Evolutionary conservation across 306 rosid genomes (phyloP).

Genomic region (Hippophae rhamnoides): DNA sequence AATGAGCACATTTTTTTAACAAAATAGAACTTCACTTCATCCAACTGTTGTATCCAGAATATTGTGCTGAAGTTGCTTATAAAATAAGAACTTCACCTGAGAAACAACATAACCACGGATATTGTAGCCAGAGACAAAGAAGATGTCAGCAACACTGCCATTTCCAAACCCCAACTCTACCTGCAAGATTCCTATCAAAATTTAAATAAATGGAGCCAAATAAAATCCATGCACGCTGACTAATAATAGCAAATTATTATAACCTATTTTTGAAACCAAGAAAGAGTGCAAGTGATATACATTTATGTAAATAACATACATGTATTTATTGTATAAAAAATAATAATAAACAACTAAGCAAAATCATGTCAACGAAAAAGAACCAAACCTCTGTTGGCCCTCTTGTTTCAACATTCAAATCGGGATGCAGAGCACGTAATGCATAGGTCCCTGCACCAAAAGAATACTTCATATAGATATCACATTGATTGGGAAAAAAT

Average conservation of each 20-base stretch:
- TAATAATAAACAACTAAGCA: background rate
- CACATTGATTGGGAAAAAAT: constrained; percentile 6
- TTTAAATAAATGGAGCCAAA: constrained; percentile 15
- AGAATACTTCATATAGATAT: constrained; percentile 8
- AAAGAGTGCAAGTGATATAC: constrained; percentile 5
- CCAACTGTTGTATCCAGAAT: background rate
- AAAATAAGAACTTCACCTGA: constrained; percentile 56
- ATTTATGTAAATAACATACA: background rate
- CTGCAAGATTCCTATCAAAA: constrained; percentile 39
- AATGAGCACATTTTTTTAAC: too few relatives aligned
- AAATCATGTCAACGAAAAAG: constrained; percentile 15
- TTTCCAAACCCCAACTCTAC: constrained; percentile 87
- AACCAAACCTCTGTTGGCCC: constrained; percentile 67
- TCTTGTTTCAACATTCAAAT: constrained; percentile 63
- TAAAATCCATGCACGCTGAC: constrained; percentile 12
- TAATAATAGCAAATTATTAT: constrained; percentile 3
- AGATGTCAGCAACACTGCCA: constrained; percentile 46
- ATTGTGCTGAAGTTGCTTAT: background rate
- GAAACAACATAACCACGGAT: constrained; percentile 80
- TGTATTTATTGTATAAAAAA: background rate
- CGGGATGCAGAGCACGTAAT: constrained; percentile 68
- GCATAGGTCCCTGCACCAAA: constrained; percentile 67
- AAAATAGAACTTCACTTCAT: too few relatives aligned
- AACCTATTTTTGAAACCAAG: background rate
- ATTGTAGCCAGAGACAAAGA: constrained; percentile 79